Conservation (phyloP, 2,329 filamentous ascomycete genomes). For the Fusarium chlamydosporum region DNA sequence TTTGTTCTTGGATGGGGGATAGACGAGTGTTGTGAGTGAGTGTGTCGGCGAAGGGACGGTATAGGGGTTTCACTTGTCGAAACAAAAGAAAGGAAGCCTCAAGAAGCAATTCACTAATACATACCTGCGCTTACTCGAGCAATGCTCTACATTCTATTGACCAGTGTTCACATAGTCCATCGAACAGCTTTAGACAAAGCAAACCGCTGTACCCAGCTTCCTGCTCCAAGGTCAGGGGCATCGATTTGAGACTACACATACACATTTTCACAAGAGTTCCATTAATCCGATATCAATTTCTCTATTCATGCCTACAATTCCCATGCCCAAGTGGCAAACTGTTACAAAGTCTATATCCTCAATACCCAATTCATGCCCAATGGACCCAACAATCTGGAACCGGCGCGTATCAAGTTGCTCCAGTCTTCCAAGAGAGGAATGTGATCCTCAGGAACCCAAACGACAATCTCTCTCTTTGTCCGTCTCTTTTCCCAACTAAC, state of each 20-base stretch:
- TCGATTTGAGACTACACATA: conserved; percentile 1
- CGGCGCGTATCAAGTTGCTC: conserved; percentile 23
- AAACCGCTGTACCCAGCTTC: neutral
- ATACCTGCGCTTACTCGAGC: conserved; percentile 22
- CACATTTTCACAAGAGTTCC: conserved; percentile 10
- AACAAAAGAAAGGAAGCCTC: conserved; percentile 9
- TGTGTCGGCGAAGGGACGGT: conserved; percentile 9
- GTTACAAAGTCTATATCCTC: neutral
- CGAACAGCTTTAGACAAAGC: neutral
- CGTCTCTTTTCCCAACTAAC: no score
- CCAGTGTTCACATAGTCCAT: neutral
- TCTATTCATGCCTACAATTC: neutral
- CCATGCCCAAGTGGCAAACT: conserved; percentile 6
- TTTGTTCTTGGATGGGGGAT: neutral
- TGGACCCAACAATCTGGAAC: conserved; percentile 38
- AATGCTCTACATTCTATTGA: neutral
- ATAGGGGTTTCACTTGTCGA: conserved; percentile 22
- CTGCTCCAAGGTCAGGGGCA: conserved; percentile 15
- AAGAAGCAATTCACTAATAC: conserved; percentile 38
- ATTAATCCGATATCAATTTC: neutral
- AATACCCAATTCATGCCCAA: conserved; percentile 38
- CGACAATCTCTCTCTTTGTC: neutral
- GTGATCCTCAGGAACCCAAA: conserved; percentile 34
- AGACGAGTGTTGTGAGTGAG: neutral
- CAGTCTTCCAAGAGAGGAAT: conserved; percentile 35